These are phyloP conservation scores for Aspergillus fijiensis DNA, from an alignment of 2,329 filamentous ascomycete genomes.

Conservation along the genomic window DNA sequence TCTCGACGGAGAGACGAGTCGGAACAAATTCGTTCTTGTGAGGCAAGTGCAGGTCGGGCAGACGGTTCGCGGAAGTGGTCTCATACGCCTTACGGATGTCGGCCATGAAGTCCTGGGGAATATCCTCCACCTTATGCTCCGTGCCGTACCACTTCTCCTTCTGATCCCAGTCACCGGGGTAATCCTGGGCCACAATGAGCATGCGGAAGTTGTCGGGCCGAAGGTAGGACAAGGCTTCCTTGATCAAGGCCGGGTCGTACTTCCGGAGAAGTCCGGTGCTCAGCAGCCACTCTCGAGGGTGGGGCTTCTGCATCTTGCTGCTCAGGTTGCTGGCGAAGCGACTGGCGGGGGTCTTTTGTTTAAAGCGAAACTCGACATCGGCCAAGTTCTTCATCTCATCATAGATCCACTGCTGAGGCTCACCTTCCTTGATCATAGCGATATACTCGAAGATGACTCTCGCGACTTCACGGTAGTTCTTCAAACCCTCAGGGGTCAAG, in stretches of 20 bases:
- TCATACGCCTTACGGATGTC: conserved; percentile 66
- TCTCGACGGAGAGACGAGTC: conserved; percentile 88
- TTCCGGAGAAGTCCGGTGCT: conserved; percentile 76
- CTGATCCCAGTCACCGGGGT: conserved; percentile 78
- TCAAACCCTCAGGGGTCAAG: conserved; percentile 80
- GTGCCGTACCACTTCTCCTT: conserved; percentile 99
- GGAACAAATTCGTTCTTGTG: conserved; percentile 96
- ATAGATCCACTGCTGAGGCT: conserved; percentile 89
- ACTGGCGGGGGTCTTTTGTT: conserved; percentile 86
- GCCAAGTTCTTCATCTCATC: conserved; percentile 86
- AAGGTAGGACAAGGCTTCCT: conserved; percentile 69
- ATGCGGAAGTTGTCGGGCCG: conserved; percentile 87
- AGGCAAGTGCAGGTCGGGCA: conserved; percentile 76
- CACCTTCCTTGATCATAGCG: conserved; percentile 73
- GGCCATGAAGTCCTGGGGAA: conserved; percentile 71
- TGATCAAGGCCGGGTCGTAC: conserved; percentile 77
- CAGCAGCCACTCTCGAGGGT: conserved; percentile 82
- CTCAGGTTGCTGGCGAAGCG: conserved; percentile 84
- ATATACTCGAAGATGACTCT: conserved; percentile 91
- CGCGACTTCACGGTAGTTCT: conserved; percentile 76
- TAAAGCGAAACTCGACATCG: conserved; percentile 93
- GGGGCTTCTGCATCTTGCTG: conserved; percentile 84
- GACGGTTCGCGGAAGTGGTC: conserved; percentile 58
- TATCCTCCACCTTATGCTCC: conserved; percentile 80
- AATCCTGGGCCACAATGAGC: conserved; percentile 76